Evolutionary conservation across 129 eudicot species (phyloP), one percentile per base, ranked within the genome.

Genomic region (Deinandra increscens): DNA sequence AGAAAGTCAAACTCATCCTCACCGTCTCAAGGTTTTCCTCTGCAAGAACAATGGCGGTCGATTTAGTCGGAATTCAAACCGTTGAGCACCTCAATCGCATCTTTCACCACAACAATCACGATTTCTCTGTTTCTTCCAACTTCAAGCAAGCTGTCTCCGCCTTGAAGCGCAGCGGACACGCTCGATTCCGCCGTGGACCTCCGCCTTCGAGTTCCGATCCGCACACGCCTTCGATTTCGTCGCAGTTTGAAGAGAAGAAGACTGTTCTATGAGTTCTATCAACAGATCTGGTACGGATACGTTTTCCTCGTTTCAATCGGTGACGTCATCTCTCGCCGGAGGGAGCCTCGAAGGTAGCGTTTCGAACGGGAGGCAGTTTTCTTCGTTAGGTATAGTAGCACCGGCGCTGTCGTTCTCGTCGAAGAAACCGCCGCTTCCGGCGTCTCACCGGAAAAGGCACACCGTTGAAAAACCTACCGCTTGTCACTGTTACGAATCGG

Each of bases 121-220:
- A 79, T 19, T 78, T 77, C 18, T 66, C 70, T 2, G 90, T 72
- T 2, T 76, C 80, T 13, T 70, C 77, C n/a, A 69, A 66, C 66
- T 64, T 83, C 29, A 75, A 42, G 4, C 75, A 69, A 44, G 83
- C 76, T 0, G 80, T 85, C 13, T 44, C 85, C 36, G 71, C 80
- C 19, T 73, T 81, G 44, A 81, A 74, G 10, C 84, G 91, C 29
- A 78, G 86, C 64, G 97, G 97, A 0, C 95, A 90, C 54, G 97
- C 97, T 31, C 88, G 91, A 3, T 90, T 90, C 79, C 83, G 91
- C 29, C 91, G 95, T 11, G 95, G 71, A 18, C 83, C 87, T 33
- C n/a, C 60, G 1, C 20, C 54, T 29, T 34, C 62, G 7, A 62
- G 63, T 17, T 22, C 70, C 1, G 79, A 39, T 69, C 64, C 59